Evolutionary conservation across 2,329 filamentous ascomycete genomes (phyloP), one percentile per base, ranked within the genome.

Genomic region (Podosphaera xanthii): DNA sequence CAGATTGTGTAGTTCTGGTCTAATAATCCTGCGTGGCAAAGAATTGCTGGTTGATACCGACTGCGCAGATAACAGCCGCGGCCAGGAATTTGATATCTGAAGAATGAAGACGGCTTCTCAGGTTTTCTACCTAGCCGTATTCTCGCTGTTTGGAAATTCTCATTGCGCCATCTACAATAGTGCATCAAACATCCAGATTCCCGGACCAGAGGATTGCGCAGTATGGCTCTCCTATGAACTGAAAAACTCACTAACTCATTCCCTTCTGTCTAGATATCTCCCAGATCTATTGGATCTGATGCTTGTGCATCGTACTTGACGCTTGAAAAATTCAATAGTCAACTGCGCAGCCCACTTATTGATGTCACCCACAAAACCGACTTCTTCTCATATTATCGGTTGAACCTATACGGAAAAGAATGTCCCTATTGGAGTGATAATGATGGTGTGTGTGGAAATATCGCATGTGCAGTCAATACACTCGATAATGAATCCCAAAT

Each of bases 371-470:
- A 81, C 65, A 82, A 86, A 58, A 94, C 91, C 70, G 92, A 98
- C 72, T 98, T 96, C 78, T 98, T 98, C 73, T 91, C 91, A 58
- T 89, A 97, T 72, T 98, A 97, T 74, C 84, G 92, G 60, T 75
- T 98, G 53, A 97, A 96, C 70, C 78, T 98, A 30, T 98, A 88
- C 72, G 86, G 94, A 71, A 95, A 92, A 71, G 82, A 81, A 72
- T 98, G 92, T 68, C 92, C 92, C 0, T 98, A 97, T 70, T 98
- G 92, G 91, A 81, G 83, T 68, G 92, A 98, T 70, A 84, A 89
- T 62, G 85, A 86, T 71, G 87, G 87, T 70, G 87, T 96, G 78
- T 98, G 92, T 72, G 92, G 90, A 64, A 98, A 98, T 72, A 89
- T 94, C 65, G 92, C 90, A 30, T 98, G 92, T 70, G 87, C 91